A percentile compares a stretch with the other conserved stretches of the same genome.
Conservation (phyloP, 2,329 filamentous ascomycete species). For the Botrytis hyacinthi region DNA sequence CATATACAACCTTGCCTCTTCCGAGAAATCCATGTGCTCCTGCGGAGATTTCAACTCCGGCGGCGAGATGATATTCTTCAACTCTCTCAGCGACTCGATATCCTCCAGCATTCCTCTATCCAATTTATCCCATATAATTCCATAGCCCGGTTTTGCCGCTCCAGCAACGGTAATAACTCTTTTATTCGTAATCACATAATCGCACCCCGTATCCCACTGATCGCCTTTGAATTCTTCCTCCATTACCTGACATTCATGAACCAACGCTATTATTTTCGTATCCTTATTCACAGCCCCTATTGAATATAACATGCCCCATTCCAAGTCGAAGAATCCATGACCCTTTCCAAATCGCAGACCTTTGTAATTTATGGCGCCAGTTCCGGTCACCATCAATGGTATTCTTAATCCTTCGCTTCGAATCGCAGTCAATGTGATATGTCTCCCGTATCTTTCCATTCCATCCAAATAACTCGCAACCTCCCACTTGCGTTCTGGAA, state of each 20-base stretch:
- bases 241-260: conserved; percentile 45
- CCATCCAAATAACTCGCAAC: conserved; percentile 44
- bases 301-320: conserved; percentile 44
- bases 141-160: conserved; percentile 39
- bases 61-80: conserved; percentile 21
- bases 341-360: conserved; percentile 45
- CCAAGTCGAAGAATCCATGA: conserved; percentile 44
- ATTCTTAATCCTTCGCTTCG: conserved; percentile 34
- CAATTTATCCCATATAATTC: conserved; percentile 43
- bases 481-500: conserved; percentile 35
- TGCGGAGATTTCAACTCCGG: conserved; percentile 17
- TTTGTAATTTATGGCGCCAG: conserved; percentile 41
- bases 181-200: conserved; percentile 43
- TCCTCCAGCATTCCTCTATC: conserved; percentile 41
- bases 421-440: conserved; percentile 41
- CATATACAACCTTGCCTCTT: conserved; percentile 18
- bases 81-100: conserved; percentile 34
- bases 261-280: conserved; percentile 40
- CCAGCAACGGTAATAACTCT: conserved; percentile 35
- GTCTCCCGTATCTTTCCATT: conserved; percentile 44
- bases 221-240: conserved; percentile 40
- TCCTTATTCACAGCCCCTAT: conserved; percentile 36
- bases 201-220: conserved; percentile 44
- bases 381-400: conserved; percentile 43
- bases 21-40: conserved; percentile 15